Evolutionary conservation across 2,329 filamentous ascomycete species (phyloP), one percentile per base, ranked within the genome.

Genomic region (Venturia aucupariae): DNA sequence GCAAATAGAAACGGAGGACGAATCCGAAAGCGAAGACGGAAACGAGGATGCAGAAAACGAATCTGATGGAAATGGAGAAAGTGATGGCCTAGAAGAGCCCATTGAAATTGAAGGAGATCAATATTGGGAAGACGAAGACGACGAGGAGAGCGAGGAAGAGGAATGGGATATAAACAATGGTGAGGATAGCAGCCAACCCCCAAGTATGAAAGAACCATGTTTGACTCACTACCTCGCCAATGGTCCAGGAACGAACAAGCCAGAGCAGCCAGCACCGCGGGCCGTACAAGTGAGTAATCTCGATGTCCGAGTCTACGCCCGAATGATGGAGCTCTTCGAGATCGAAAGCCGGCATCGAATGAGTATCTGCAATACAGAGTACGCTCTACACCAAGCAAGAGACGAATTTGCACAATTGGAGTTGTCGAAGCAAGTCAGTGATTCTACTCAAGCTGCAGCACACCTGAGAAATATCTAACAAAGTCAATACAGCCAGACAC

Each of bases 241-340:
- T n/a, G 48, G 48, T 13, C 44, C 13, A 55, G 51, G 22, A 17
- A 57, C 35, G 24, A 3, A 19, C 15, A 35, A 57, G 51, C 30
- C 27, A 35, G 51, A 35, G 4, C 22, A 35, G 4, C 22, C 24
- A 27, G 15, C 24, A 35, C 15, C 19, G 51, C 15, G 8, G 51
- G 30, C 6, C 19, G 8, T 35, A 19, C 15, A 10, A 38, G 27
- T 35, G 13, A 35, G 19, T 19, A 57, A 57, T 7, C 27, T 57
- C 2, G 30, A 57, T 35, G 51, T 57, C 3, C 51, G 51, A 35
- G 51, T 57, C 15, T 57, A 57, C 30, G 51, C 51, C 13, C 51
- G 51, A 3, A 57, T 57, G 51, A 57, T 57, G 51, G 51, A 57
- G 30, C 30, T 57, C 27, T 57, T 57, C 30, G 51, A 57, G 51